Conservation (phyloP, 805 yeast genomes). For the Ogataea neopini region DNA sequence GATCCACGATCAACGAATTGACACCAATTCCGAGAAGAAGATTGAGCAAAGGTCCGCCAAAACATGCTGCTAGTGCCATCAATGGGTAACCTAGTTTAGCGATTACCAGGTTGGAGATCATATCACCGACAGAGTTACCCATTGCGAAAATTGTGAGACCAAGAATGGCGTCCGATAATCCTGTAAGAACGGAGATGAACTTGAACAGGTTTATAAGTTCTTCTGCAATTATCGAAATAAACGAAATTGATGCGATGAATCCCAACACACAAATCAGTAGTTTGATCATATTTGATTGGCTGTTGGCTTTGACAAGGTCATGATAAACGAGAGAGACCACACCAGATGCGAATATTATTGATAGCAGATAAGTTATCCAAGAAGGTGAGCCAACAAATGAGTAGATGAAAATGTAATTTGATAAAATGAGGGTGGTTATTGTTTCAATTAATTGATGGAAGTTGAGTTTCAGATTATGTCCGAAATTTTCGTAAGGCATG, state of each 20-base stretch:
- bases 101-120: conserved; percentile 78
- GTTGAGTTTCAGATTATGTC: conserved; percentile 23
- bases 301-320: conserved; percentile 19
- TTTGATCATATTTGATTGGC: conserved; percentile 26
- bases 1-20: conserved; percentile 55
- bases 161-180: conserved; percentile 72
- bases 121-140: conserved; percentile 91
- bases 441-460: conserved; percentile 20
- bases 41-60: conserved; percentile 87
- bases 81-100: conserved; percentile 80
- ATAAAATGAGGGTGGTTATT: conserved; percentile 21
- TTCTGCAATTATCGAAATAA: conserved; percentile 70
- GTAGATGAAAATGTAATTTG: conserved; percentile 24
- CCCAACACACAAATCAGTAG: conserved; percentile 50
- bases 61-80: conserved; percentile 94
- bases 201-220: conserved; percentile 68
- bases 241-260: conserved; percentile 62
- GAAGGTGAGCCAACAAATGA: conserved; percentile 24
- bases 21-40: conserved; percentile 78
- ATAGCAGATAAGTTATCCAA: conserved; percentile 14
- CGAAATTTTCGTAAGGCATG: conserved; percentile 24
- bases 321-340: conserved; percentile 17
- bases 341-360: conserved; percentile 3
- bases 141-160: conserved; percentile 89
- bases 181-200: conserved; percentile 56